phyloP scores from a whole-genome alignment of 768 basidiomycete genomes.

The Suillus brevipes region DNA sequence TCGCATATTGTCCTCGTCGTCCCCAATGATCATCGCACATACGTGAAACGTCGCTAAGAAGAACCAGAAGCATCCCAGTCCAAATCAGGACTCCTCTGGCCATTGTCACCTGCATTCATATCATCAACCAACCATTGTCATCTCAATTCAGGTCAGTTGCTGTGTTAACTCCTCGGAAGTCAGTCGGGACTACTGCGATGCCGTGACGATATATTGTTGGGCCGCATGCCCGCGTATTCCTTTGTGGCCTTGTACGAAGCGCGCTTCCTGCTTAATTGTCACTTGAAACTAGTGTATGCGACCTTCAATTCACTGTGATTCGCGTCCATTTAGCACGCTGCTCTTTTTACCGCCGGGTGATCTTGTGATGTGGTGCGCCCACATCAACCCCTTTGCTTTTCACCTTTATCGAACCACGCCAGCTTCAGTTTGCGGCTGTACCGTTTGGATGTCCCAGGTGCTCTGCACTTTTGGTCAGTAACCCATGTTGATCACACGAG shows the following conservation, averaged over 20 bases:
- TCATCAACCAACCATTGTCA: conserved; percentile 1
- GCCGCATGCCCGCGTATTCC: neutral
- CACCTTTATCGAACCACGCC: neutral
- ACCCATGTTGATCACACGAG: no score
- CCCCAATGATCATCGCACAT: conserved; percentile 4
- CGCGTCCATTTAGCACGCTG: neutral
- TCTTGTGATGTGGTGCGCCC: neutral
- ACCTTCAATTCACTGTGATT: neutral
- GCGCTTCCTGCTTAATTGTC: neutral
- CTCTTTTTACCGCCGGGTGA: neutral
- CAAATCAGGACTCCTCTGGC: neutral
- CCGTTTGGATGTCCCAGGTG: no score
- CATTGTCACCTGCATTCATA: conserved; percentile 7
- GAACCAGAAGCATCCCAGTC: conserved; percentile 2
- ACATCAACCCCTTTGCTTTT: neutral
- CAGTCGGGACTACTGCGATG: neutral
- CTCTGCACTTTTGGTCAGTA: no score
- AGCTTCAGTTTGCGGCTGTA: no score
- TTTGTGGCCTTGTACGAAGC: neutral
- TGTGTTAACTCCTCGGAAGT: neutral
- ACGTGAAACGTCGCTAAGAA: conserved; percentile 5
- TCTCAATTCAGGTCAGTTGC: neutral
- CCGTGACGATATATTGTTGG: neutral
- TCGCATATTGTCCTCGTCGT: conserved; percentile 1
- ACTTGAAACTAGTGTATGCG: neutral